Conservation (phyloP, 495 filamentous ascomycete species). For the Xylaria sp. region DNA sequence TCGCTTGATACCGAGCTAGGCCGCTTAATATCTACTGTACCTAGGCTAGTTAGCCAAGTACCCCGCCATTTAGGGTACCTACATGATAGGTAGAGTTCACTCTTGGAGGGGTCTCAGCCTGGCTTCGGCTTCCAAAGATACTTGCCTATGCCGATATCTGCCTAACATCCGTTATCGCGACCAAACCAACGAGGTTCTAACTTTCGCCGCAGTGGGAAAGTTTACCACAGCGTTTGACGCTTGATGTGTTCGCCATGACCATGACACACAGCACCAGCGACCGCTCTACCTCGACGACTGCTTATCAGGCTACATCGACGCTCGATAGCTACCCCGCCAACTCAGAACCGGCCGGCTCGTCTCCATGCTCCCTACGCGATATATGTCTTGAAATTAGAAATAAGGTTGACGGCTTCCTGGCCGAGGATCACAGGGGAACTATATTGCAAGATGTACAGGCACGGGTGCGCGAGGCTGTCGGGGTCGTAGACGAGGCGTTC, state of each 20-base stretch:
- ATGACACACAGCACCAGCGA: conserved; percentile 20
- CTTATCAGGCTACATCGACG: conserved; percentile 8
- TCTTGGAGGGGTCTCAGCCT: conserved; percentile 8
- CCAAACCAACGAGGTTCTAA: conserved; percentile 12
- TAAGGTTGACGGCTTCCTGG: conserved; percentile 73
- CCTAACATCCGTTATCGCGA: conserved; percentile 8
- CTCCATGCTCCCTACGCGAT: conserved; percentile 38
- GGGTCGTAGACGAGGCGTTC: conserved; percentile 75
- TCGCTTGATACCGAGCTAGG: conserved; percentile 2
- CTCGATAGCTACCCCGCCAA: conserved; percentile 33
- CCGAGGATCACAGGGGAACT: conserved; percentile 51
- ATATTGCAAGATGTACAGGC: conserved; percentile 69
- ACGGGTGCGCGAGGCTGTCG: conserved; percentile 73
- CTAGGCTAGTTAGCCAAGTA: neutral
- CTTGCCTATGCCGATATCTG: neutral
- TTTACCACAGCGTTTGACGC: conserved; percentile 14
- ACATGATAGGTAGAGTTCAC: neutral
- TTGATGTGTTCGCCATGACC: conserved; percentile 16
- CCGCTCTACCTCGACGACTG: conserved; percentile 12
- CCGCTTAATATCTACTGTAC: neutral
- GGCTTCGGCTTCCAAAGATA: neutral
- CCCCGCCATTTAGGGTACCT: conserved; percentile 22
- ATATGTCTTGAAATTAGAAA: conserved; percentile 65
- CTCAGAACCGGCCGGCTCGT: conserved; percentile 38
- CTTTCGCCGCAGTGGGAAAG: conserved; percentile 1